Evolutionary conservation across 805 yeast genomes (phyloP).

Genomic region (Schwanniomyces polymorphus): DNA sequence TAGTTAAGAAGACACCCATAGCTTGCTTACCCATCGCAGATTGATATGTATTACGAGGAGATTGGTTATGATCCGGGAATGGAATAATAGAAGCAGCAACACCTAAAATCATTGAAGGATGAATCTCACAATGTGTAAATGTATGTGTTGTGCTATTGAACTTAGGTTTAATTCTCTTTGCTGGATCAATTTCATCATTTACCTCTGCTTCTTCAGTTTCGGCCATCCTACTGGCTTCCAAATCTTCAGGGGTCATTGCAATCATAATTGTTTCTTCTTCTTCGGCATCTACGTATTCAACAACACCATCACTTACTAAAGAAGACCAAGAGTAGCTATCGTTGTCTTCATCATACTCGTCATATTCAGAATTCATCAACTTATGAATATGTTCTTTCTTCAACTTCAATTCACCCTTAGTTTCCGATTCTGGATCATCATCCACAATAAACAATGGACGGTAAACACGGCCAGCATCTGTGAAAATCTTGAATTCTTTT

Average conservation of each 20-base stretch:
- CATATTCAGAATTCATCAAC: constrained; percentile 62
- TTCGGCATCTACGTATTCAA: constrained; percentile 97
- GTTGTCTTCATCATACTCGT: constrained; percentile 56
- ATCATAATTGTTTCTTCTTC: constrained; percentile 98
- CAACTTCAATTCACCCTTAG: constrained; percentile 75
- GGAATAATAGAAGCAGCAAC: constrained; percentile 99
- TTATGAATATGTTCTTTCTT: constrained; percentile 81
- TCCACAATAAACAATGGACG: constrained; percentile 94
- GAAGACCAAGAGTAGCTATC: constrained; percentile 81
- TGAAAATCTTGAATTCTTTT: constrained; percentile 91
- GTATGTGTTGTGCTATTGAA: constrained; percentile 60
- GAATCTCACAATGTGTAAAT: constrained; percentile 98
- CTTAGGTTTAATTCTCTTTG: constrained; percentile 79
- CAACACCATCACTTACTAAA: constrained; percentile 79
- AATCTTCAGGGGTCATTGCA: constrained; percentile 98
- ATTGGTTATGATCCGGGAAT: constrained; percentile 99
- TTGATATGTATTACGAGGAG: constrained; percentile 98
- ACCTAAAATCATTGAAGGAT: constrained; percentile 98
- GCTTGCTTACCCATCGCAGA: constrained; percentile 99
- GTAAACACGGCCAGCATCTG: constrained; percentile 98
- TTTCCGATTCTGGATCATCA: constrained; percentile 70
- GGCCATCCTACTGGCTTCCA: constrained; percentile 59
- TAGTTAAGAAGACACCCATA: constrained; percentile 97
- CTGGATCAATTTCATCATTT: constrained; percentile 62
- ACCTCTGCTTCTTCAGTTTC: constrained; percentile 39